Conservation (phyloP, 345 rosid species). For the Heritiera littoralis region DNA sequence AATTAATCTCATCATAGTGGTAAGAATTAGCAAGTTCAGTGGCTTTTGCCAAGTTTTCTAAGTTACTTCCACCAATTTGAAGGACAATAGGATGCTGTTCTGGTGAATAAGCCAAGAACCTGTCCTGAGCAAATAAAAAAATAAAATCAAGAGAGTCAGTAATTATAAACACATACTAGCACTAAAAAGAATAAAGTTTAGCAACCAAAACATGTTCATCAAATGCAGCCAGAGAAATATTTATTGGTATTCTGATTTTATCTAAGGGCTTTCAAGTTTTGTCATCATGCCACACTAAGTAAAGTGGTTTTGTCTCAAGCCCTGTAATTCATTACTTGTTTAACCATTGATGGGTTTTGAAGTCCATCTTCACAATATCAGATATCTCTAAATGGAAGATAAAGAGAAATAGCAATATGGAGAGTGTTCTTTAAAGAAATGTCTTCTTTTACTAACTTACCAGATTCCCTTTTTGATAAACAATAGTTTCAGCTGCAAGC, state of each 20-base stretch:
- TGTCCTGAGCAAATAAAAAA: constrained; percentile 68
- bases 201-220: background rate
- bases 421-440: background rate
- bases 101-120: constrained; percentile 82
- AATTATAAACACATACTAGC: background rate
- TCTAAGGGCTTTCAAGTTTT: background rate
- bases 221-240: no score
- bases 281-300: background rate
- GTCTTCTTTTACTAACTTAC: constrained; percentile 31
- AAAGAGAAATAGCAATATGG: background rate
- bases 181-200: background rate
- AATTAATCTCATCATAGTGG: constrained; percentile 90
- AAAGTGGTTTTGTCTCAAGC: background rate
- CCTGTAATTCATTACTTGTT: background rate
- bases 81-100: constrained; percentile 93
- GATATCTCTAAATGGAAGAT: background rate
- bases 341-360: no score
- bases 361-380: background rate
- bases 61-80: constrained; percentile 94
- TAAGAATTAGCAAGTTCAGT: constrained; percentile 78
- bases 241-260: background rate
- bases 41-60: constrained; percentile 85
- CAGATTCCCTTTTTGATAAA: constrained; percentile 68
- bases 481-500: constrained; percentile 97
- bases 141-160: constrained; percentile 18